Evolutionary conservation across 2,329 filamentous ascomycete genomes (phyloP), one percentile per base, ranked within the genome.

Genomic region (Trichoderma citrinoviride): DNA sequence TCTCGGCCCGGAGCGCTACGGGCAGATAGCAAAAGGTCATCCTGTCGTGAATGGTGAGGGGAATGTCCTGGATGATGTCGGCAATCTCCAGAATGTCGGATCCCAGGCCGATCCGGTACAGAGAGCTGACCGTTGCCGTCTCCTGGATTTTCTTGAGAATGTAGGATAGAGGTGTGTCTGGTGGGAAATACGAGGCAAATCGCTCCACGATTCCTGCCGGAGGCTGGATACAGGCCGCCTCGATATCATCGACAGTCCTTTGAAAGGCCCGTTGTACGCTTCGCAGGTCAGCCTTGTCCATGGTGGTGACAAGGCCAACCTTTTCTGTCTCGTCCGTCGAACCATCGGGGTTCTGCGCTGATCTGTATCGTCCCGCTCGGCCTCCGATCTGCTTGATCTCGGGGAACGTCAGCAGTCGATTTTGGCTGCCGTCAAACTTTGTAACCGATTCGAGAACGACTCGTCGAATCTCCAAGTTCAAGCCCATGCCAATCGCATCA

Each of bases 341-440:
- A 50, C 68, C 58, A 6, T 69, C 61, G 5, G 60, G 29, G 21
- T 54, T 25, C 65, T 55, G 83, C 82, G 72, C 91, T 29, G 90
- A 89, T 64, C 89, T 88, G 77, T 89, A 99, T 52, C 95, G 89
- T 29, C 95, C 95, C 14, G 95, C 95, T 69, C 95, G 88, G 19
- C 95, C 95, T 56, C 88, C 95, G 72, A 99, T 99, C 74, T 99
- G 95, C 76, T 97, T 97, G 71, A 97, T 83, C 69, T 97, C 91
- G 0, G 93, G 89, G 3, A 90, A 82, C 0, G 83, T 80, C 25
- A 99, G 81, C 4, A 81, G 77, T 17, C 86, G 80, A 33, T 83
- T 81, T 5, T 80, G 77, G 1, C 70, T 73, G 1, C 90, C 90
- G 67, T 93, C 85, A 69, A 84, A 89, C 75, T 97, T 99, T 66